Percentiles rank a stretch among this genome's conserved stretches.
Conservation (phyloP, 2,329 filamentous ascomycete genomes). For the Exophiala sideris region DNA sequence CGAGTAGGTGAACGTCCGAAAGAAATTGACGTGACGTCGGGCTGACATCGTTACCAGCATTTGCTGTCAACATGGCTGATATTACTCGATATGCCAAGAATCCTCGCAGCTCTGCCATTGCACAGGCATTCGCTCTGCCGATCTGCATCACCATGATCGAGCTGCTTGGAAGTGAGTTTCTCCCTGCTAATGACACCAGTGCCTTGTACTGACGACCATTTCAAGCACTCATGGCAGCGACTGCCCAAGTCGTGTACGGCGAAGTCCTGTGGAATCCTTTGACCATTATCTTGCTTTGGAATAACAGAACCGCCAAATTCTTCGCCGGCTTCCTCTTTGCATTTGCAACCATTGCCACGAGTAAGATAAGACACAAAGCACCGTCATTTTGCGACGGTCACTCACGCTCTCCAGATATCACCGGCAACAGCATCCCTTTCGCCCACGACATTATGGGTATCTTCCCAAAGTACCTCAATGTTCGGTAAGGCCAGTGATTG, state of each 20-base stretch:
- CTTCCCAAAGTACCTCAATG: conserved; percentile 22
- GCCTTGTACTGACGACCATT: conserved; percentile 21
- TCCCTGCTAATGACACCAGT: neutral
- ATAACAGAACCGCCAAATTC: conserved; percentile 30
- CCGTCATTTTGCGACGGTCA: neutral
- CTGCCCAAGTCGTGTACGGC: conserved; percentile 33
- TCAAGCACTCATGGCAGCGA: conserved; percentile 32
- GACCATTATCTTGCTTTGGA: conserved; percentile 30
- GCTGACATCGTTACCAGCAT: conserved; percentile 32
- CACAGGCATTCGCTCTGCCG: conserved; percentile 39
- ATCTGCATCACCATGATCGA: conserved; percentile 39
- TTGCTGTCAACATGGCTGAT: conserved; percentile 37
- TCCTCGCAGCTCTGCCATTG: conserved; percentile 32
- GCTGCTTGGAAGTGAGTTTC: neutral
- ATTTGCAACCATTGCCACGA: conserved; percentile 26
- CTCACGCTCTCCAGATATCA: conserved; percentile 6
- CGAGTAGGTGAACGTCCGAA: neutral
- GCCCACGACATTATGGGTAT: conserved; percentile 25
- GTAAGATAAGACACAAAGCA: neutral
- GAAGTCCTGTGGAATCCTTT: conserved; percentile 33
- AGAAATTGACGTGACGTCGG: neutral
- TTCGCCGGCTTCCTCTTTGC: conserved; percentile 31
- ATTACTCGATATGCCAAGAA: conserved; percentile 35
- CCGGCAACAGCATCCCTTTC: conserved; percentile 23
- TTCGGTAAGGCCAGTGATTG: conserved; percentile 6